phyloP scores from a whole-genome alignment of 2,329 filamentous ascomycete genomes.

The Paracoccidioides brasiliensis region DNA sequence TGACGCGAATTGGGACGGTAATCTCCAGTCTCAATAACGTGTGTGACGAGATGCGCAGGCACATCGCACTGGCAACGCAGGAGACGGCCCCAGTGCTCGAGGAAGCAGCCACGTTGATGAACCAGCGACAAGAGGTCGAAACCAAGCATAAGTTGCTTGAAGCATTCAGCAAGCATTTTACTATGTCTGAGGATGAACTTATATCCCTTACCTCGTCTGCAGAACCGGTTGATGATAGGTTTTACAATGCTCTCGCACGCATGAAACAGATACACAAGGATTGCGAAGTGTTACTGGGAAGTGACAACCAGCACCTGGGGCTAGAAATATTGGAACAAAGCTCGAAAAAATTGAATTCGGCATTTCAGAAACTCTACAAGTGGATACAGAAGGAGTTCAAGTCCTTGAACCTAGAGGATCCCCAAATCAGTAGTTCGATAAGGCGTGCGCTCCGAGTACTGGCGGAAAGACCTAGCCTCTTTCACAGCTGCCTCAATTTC shows the following conservation, averaged over 20 bases:
- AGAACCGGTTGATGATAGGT: slow-evolving; percentile 71
- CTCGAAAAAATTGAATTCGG: slow-evolving; percentile 71
- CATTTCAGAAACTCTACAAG: slow-evolving; percentile 89
- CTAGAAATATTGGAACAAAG: slow-evolving; percentile 85
- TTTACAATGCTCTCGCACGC: slow-evolving; percentile 64
- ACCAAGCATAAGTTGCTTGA: slow-evolving; percentile 65
- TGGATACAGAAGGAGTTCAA: slow-evolving; percentile 95
- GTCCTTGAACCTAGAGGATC: slow-evolving; percentile 81
- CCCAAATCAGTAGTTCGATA: slow-evolving; percentile 77
- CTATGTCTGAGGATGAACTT: slow-evolving; percentile 69
- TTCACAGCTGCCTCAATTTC: slow-evolving; percentile 85
- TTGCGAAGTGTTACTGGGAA: slow-evolving; percentile 76
- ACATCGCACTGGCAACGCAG: slow-evolving; percentile 60
- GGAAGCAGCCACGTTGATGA: slow-evolving; percentile 62
- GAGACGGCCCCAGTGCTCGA: slow-evolving; percentile 62
- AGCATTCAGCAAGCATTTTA: slow-evolving; percentile 69
- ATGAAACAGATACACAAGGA: slow-evolving; percentile 81
- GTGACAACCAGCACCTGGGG: slow-evolving; percentile 77
- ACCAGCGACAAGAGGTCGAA: slow-evolving; percentile 60
- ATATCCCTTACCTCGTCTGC: slow-evolving; percentile 61
- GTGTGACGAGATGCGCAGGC: slow-evolving; percentile 66
- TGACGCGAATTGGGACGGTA: slow-evolving; percentile 67
- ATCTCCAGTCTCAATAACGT: slow-evolving; percentile 66
- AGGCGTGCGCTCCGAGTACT: slow-evolving; percentile 72
- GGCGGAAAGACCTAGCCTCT: slow-evolving; percentile 76